These are phyloP conservation scores for Calocera viscosa DNA, from an alignment of 768 basidiomycete genomes.

Conservation along the genomic window DNA sequence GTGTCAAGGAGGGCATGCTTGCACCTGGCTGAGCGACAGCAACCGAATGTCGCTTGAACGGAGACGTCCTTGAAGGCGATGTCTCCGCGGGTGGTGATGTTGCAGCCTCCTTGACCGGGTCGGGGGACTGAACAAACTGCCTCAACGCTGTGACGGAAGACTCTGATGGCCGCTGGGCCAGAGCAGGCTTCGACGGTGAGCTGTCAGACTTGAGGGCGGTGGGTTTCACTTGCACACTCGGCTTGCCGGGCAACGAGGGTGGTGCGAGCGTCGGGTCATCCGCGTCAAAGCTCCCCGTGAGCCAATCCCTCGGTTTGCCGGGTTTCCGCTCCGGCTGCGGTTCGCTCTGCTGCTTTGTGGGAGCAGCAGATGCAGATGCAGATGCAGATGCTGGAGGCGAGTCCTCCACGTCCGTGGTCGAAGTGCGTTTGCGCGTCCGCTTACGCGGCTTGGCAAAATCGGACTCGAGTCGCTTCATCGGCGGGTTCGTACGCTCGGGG, in stretches of 20 bases:
- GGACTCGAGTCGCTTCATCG: neutral
- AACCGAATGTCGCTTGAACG: neutral
- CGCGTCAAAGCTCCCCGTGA: conserved; percentile 1
- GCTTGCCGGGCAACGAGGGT: neutral
- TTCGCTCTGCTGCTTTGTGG: neutral
- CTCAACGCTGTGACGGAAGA: neutral
- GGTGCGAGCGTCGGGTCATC: neutral
- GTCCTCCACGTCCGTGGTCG: neutral
- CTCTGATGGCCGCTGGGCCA: neutral
- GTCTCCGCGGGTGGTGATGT: neutral
- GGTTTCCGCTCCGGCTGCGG: neutral
- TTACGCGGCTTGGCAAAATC: neutral
- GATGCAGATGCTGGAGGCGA: no score
- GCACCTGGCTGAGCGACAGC: neutral
- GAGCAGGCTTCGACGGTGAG: neutral
- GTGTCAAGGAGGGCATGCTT: neutral
- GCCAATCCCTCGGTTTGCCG: neutral
- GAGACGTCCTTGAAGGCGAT: neutral
- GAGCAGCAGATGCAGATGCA: neutral
- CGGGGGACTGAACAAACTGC: neutral
- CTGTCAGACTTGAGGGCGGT: neutral
- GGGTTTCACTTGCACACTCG: neutral
- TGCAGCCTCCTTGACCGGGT: neutral
- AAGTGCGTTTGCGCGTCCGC: neutral
- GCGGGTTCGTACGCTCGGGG: neutral